Conservation (phyloP, 2,329 filamentous ascomycete species). For the Monilinia fructicola region DNA sequence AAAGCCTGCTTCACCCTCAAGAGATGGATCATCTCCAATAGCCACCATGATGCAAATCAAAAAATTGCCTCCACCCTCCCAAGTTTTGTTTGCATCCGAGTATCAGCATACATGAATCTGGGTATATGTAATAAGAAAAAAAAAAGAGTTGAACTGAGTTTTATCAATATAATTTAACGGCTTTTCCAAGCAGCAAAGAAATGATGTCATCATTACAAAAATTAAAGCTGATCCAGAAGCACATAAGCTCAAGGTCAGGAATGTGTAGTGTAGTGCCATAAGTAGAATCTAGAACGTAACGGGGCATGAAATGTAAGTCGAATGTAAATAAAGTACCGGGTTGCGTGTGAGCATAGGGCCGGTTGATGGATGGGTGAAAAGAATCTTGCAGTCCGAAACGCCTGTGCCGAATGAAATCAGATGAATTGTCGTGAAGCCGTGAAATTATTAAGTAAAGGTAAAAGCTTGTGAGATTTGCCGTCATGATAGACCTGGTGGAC, state of each 20-base stretch:
- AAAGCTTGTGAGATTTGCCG: neutral
- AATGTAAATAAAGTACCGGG: conserved; percentile 21
- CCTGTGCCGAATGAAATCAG: conserved; percentile 33
- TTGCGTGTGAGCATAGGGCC: conserved; percentile 14
- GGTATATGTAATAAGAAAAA: conserved; percentile 39
- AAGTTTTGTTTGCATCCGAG: conserved; percentile 19
- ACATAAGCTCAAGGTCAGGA: conserved; percentile 31
- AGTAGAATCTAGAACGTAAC: conserved; percentile 34
- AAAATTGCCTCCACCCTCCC: conserved; percentile 9
- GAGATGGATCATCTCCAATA: conserved; percentile 15
- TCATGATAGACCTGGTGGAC: conserved; percentile 35
- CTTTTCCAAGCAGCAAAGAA: conserved; percentile 22
- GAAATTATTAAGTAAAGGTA: conserved; percentile 25
- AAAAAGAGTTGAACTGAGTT: conserved; percentile 24
- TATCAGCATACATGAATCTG: conserved; percentile 37
- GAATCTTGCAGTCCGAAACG: conserved; percentile 31
- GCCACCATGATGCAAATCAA: conserved; percentile 17
- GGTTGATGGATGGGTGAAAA: conserved; percentile 11
- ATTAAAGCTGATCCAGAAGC: conserved; percentile 31
- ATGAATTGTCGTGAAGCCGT: conserved; percentile 38
- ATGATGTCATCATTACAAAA: conserved; percentile 28
- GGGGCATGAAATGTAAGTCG: conserved; percentile 29
- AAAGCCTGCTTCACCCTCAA: conserved; percentile 18
- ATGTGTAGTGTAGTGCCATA: conserved; percentile 27
- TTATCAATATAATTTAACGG: conserved; percentile 22